A percentile compares a stretch with the other conserved stretches of the same genome.
Evolutionary conservation across 2,329 filamentous ascomycete species (phyloP).

Genomic region (Aspergillus transmontanensis): DNA sequence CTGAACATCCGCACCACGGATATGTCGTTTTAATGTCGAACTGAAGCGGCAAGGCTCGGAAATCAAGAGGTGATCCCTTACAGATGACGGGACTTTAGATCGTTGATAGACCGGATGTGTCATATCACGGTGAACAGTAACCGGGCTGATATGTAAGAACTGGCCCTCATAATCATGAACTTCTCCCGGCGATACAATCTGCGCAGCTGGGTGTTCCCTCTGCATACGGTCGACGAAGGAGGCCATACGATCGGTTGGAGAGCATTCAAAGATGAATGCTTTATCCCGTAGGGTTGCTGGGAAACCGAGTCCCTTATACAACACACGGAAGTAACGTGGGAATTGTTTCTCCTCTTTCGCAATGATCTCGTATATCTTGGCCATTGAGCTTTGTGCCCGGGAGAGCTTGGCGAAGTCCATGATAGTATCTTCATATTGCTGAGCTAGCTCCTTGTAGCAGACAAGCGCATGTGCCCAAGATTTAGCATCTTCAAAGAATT

Average conservation of each 20-base stretch:
- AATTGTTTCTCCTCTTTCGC: conserved; percentile 76
- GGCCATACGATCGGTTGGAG: conserved; percentile 72
- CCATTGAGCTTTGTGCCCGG: conserved; percentile 84
- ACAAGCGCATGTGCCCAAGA: conserved; percentile 87
- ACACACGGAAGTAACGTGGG: conserved; percentile 87
- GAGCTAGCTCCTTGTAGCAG: conserved; percentile 85
- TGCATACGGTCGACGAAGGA: conserved; percentile 91
- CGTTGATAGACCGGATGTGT: conserved; percentile 83
- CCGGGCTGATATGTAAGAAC: conserved; percentile 77
- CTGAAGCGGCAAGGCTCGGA: conserved; percentile 79
- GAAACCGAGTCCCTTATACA: conserved; percentile 88
- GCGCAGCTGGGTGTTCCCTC: conserved; percentile 82
- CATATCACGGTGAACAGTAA: conserved; percentile 81
- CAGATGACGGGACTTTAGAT: conserved; percentile 76
- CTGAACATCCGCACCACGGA: conserved; percentile 64
- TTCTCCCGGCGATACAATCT: conserved; percentile 71
- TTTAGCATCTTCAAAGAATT: conserved; percentile 90
- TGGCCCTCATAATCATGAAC: conserved; percentile 87
- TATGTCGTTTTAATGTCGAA: conserved; percentile 71
- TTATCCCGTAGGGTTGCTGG: conserved; percentile 80
- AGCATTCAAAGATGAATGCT: conserved; percentile 87
- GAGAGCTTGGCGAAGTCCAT: conserved; percentile 94
- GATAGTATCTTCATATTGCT: conserved; percentile 85
- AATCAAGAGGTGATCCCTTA: conserved; percentile 83
- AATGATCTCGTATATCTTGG: conserved; percentile 86